Evolutionary conservation across 2,329 filamentous ascomycete genomes (phyloP).

Genomic region (Nigrospora osmanthi): DNA sequence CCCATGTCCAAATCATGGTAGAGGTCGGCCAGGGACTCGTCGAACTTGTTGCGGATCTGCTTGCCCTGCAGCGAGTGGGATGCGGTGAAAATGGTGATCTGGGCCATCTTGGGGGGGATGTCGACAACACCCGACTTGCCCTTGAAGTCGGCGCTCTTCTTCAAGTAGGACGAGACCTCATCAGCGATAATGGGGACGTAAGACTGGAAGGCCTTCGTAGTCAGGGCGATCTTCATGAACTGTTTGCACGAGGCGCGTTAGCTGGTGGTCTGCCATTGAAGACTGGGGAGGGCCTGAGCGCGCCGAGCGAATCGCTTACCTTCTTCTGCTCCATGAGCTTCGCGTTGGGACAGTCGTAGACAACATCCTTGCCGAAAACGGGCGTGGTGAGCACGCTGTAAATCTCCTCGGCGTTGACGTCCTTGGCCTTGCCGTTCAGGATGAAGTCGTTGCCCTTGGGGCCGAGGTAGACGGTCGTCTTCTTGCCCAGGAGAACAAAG

Average conservation of each 20-base stretch:
- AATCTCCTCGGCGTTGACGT: slow-evolving; percentile 85
- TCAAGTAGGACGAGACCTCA: slow-evolving; percentile 68
- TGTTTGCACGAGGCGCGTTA: slow-evolving; percentile 13
- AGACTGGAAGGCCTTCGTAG: slow-evolving; percentile 61
- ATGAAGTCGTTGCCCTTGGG: slow-evolving; percentile 85
- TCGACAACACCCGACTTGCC: slow-evolving; percentile 61
- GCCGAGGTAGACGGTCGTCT: slow-evolving; percentile 79
- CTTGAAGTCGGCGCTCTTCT: slow-evolving; percentile 59
- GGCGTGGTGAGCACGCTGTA: slow-evolving; percentile 69
- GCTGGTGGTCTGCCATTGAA: slow-evolving; percentile 2
- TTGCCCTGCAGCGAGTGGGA: slow-evolving; percentile 79
- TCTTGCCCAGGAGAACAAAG: slow-evolving; percentile 80
- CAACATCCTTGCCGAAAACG: slow-evolving; percentile 76
- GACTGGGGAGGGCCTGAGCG: neutral
- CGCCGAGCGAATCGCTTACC: slow-evolving; percentile 35
- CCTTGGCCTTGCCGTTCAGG: slow-evolving; percentile 81
- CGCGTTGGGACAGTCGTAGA: slow-evolving; percentile 84
- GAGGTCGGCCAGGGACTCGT: slow-evolving; percentile 70
- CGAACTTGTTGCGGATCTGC: slow-evolving; percentile 73
- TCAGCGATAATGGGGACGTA: slow-evolving; percentile 74
- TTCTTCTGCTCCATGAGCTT: slow-evolving; percentile 97
- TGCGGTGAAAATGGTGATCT: slow-evolving; percentile 86
- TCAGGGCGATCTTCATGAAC: slow-evolving; percentile 79
- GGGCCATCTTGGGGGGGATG: slow-evolving; percentile 68
- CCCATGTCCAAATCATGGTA: slow-evolving; percentile 90